A percentile compares a stretch with the other conserved stretches of the same genome.
Conservation (phyloP, 768 basidiomycete species). For the Rhodotorula toruloides region DNA sequence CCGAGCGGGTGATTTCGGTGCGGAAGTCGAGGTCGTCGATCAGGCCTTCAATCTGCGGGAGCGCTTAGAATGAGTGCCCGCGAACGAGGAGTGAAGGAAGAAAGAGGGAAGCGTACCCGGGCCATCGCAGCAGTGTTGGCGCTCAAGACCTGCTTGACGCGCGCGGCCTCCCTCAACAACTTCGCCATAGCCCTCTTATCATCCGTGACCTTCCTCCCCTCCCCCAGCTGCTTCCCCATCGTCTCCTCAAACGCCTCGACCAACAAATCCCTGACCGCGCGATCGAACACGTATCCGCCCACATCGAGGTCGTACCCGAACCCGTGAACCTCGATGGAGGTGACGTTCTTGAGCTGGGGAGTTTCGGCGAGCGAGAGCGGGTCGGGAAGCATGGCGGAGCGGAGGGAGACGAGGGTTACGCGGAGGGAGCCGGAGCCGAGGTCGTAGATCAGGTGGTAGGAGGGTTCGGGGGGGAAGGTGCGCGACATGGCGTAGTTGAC, state of each 20-base stretch:
- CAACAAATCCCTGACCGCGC: constrained; percentile 72
- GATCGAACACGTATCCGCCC: constrained; percentile 81
- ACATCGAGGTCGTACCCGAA: constrained; percentile 70
- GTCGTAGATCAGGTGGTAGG: constrained; percentile 89
- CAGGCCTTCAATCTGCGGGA: constrained; percentile 71
- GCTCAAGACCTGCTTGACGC: constrained; percentile 86
- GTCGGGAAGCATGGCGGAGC: constrained; percentile 51
- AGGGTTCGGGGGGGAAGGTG: constrained; percentile 62
- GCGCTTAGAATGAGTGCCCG: neutral
- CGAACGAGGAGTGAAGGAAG: neutral
- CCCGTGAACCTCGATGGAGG: constrained; percentile 63
- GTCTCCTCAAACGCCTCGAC: constrained; percentile 68
- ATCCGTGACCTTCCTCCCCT: constrained; percentile 53
- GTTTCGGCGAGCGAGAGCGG: constrained; percentile 44
- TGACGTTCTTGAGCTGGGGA: constrained; percentile 47
- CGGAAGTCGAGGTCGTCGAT: constrained; percentile 88
- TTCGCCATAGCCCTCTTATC: constrained; percentile 78
- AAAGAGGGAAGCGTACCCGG: constrained; percentile 53
- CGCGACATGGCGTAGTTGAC: constrained; percentile 98
- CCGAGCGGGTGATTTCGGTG: constrained; percentile 65
- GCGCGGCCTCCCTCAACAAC: constrained; percentile 84
- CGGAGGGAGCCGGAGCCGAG: constrained; percentile 78
- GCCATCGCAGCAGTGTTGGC: constrained; percentile 78
- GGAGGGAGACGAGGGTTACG: constrained; percentile 71
- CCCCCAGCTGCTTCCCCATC: constrained; percentile 50